Percentiles rank a stretch among this genome's conserved stretches.
These are phyloP conservation scores for Lentinula sp. DNA, from an alignment of 768 basidiomycete genomes.

Conservation along the genomic window DNA sequence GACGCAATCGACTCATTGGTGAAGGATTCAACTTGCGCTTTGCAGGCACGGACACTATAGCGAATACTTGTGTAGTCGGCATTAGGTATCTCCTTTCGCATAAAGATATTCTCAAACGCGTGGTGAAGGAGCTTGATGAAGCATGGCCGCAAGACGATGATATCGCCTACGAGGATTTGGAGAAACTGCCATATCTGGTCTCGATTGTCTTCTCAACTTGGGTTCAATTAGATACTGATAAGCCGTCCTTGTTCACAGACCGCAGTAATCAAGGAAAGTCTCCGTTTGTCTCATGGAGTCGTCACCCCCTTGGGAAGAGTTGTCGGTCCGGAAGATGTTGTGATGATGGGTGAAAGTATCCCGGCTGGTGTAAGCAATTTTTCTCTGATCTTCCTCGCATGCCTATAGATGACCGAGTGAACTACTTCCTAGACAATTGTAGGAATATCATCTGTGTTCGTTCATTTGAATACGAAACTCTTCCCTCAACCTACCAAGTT, in stretches of 20 bases:
- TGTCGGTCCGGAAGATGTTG: constrained; percentile 13
- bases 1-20: background rate
- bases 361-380: constrained; percentile 18
- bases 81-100: constrained; percentile 9
- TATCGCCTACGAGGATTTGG: constrained; percentile 15
- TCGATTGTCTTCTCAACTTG: background rate
- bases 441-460: constrained; percentile 13
- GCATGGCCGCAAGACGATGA: constrained; percentile 17
- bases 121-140: constrained; percentile 14
- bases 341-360: constrained; percentile 13
- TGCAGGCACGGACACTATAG: constrained; percentile 19
- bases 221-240: background rate
- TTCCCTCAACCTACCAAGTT: constrained; percentile 18
- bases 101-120: background rate
- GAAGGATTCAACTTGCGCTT: constrained; percentile 10
- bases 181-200: constrained; percentile 22
- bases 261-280: constrained; percentile 20
- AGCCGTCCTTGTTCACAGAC: constrained; percentile 8
- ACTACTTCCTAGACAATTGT: constrained; percentile 15
- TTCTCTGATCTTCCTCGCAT: background rate
- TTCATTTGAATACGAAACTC: constrained; percentile 15
- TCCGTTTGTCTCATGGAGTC: constrained; percentile 17
- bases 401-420: background rate
- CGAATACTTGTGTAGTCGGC: constrained; percentile 10
- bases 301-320: constrained; percentile 12